Evolutionary conservation across 2,329 filamentous ascomycete genomes (phyloP).

Genomic region (Phoma sp.): DNA sequence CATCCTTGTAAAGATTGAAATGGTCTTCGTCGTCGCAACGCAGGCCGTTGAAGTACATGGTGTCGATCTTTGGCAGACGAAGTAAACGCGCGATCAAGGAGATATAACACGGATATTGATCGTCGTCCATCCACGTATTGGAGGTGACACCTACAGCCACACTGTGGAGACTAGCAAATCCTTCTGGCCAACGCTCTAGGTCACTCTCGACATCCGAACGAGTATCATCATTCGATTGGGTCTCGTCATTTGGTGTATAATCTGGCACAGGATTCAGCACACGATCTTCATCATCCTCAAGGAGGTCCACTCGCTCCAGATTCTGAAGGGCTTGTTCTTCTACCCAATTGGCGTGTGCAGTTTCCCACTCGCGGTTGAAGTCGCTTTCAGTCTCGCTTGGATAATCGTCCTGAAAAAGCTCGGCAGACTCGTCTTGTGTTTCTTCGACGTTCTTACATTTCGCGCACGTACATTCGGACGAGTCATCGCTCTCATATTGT

Average conservation of each 20-base stretch:
- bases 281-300: background rate
- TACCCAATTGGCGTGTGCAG: background rate
- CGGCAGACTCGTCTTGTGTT: too few species aligned
- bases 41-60: slow-evolving; percentile 3
- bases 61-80: background rate
- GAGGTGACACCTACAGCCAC: slow-evolving; percentile 1
- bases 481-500: too few species aligned
- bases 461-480: too few species aligned
- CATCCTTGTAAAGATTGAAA: background rate
- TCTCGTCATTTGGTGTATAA: background rate
- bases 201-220: background rate
- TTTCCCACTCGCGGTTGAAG: background rate
- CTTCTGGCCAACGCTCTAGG: background rate
- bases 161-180: background rate
- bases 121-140: slow-evolving; percentile 6
- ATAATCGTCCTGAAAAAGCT: background rate
- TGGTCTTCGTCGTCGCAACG: background rate
- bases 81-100: background rate
- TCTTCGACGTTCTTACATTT: too few species aligned
- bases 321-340: background rate
- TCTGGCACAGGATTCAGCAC: too few species aligned
- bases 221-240: background rate
- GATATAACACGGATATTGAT: background rate
- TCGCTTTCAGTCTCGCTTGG: background rate
- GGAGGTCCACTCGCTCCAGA: background rate